Base-by-base conservation (phyloP, 2,329 filamentous ascomycete genomes). In the Aspergillus neotritici region DNA sequence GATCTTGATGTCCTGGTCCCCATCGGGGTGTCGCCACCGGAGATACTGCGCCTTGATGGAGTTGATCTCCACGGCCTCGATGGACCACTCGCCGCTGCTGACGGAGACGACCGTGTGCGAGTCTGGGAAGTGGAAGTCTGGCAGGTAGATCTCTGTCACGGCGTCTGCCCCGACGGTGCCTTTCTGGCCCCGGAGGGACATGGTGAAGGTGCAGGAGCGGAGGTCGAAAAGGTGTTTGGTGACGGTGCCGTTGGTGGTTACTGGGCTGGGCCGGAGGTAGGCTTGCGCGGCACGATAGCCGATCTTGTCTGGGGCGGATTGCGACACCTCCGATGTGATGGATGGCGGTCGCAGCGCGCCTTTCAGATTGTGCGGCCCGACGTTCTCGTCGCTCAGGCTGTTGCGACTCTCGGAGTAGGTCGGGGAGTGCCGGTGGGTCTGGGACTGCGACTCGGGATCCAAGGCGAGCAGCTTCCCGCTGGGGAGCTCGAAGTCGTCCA, bases 221-320 rank as follows among this genome's bases (percentile, higher is more conserved):
- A 98, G 73, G 62, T 96, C 88, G 58, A 98, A 98, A 2, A 82
- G 84, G 57, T 87, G 86, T 8, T 77, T 74, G 2, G 77, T 62
- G 11, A 96, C 72, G 21, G 78, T 76, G 8, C 93, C 93, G 37
- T 83, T 82, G 0, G 86, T 86, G 4, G 76, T 74, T 17, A 90
- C 82, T 0, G 93, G 87, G 1, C 84, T 84, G 0, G 93, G 93
- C 2, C 93, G 83, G 29, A 97, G 81, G 57, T 88, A 97, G 1
- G 94, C 91, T 67, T 98, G 91, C 4, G 90, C 91, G 1, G 91
- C 93, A 31, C 93, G 85, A 57, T 85, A 87, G 1, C 93, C 91
- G 79, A 1, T 78, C 69, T 44, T 76, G 78, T n/a, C 76, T 78
- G 84, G 62, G 47, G 80, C 77, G 15, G 71, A 70, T 37, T 73